Percentiles rank a stretch among this genome's conserved stretches.
Conservation (phyloP, 805 yeast genomes). For the Schwanniomyces sp. region DNA sequence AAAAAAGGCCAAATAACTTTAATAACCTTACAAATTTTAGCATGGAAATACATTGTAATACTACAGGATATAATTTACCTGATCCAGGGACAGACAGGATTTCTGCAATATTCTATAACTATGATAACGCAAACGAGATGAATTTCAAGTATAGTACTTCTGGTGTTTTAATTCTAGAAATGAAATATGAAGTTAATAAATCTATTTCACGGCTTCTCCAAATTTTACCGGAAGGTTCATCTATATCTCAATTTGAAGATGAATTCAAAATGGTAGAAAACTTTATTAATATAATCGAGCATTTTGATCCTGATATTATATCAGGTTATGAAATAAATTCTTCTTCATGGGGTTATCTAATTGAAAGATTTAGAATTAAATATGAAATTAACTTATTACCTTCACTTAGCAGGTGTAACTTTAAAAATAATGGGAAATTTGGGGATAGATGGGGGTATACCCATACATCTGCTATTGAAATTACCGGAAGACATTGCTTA, state of each 20-base stretch:
- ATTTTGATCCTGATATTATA: constrained; percentile 83
- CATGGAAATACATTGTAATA: constrained; percentile 67
- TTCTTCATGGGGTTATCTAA: constrained; percentile 85
- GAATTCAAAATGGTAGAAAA: constrained; percentile 62
- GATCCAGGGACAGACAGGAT: constrained; percentile 67
- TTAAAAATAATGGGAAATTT: constrained; percentile 48
- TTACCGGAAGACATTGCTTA: constrained; percentile 80
- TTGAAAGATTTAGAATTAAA: constrained; percentile 55
- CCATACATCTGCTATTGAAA: constrained; percentile 65
- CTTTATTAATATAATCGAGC: constrained; percentile 54
- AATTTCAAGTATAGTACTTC: constrained; percentile 5
- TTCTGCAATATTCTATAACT: constrained; percentile 60
- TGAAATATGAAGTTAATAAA: neutral
- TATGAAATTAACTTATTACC: constrained; percentile 55
- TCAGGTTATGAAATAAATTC: constrained; percentile 83
- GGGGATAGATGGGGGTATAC: constrained; percentile 80
- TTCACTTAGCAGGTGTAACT: constrained; percentile 59
- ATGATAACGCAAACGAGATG: constrained; percentile 38
- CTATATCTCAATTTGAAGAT: constrained; percentile 31
- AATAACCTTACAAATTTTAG: constrained; percentile 56
- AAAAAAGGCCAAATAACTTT: constrained; percentile 38
- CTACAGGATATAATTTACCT: constrained; percentile 52
- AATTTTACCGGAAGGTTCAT: constrained; percentile 1
- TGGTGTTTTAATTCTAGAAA: constrained; percentile 18
- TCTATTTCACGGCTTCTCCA: neutral